Conservation (phyloP, 2,329 filamentous ascomycete genomes). For the Herpotrichia juniperi region DNA sequence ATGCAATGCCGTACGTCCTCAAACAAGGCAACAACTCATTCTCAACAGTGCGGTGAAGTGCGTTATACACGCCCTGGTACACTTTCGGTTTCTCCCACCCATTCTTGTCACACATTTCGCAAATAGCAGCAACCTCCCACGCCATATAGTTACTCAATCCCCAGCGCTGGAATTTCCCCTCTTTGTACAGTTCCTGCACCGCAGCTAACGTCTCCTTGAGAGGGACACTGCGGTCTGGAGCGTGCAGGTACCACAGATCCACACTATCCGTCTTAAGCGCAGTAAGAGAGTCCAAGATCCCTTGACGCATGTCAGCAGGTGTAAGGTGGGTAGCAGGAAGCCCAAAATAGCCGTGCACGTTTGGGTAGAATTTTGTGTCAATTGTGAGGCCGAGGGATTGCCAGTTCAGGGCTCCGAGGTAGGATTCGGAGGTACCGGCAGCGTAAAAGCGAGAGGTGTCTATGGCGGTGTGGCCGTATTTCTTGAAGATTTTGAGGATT, state of each 20-base stretch:
- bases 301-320: constrained; percentile 40
- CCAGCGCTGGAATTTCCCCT: constrained; percentile 53
- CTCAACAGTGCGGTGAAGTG: constrained; percentile 21
- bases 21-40: constrained; percentile 28
- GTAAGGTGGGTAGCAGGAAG: constrained; percentile 28
- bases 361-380: constrained; percentile 53
- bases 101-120: constrained; percentile 50
- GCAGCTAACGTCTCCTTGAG: constrained; percentile 54
- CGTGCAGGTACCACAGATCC: constrained; percentile 56
- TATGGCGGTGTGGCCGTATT: constrained; percentile 40
- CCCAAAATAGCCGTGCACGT: constrained; percentile 31
- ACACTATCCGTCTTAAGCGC: constrained; percentile 47
- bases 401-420: constrained; percentile 51
- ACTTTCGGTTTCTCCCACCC: constrained; percentile 52
- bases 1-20: constrained; percentile 20
- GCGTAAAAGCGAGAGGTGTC: constrained; percentile 50
- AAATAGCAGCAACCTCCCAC: constrained; percentile 56
- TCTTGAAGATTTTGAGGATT: constrained; percentile 38
- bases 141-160: constrained; percentile 55
- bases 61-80: constrained; percentile 50
- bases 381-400: constrained; percentile 47
- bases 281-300: constrained; percentile 43
- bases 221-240: constrained; percentile 50
- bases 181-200: constrained; percentile 53
- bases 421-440: constrained; percentile 46